Conservation (phyloP, 2,329 filamentous ascomycete species). For the Trichoderma simmonsii region DNA sequence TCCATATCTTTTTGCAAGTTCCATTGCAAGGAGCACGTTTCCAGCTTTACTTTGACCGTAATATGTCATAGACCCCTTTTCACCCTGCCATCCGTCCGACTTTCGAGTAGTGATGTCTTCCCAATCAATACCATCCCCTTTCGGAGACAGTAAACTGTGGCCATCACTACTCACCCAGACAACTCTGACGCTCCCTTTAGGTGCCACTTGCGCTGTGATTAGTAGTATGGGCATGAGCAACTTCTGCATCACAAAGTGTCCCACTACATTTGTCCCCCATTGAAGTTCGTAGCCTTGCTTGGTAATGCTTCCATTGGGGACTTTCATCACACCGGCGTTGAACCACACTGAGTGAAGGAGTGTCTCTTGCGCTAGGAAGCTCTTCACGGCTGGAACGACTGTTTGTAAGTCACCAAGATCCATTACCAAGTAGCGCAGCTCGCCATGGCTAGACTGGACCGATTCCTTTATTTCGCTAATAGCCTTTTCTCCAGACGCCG, state of each 20-base stretch:
- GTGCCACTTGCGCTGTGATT: neutral
- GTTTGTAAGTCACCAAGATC: neutral
- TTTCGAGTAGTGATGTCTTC: neutral
- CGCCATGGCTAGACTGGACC: neutral
- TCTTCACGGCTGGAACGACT: neutral
- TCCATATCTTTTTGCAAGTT: neutral
- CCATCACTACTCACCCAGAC: neutral
- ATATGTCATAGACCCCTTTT: neutral
- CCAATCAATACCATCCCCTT: neutral
- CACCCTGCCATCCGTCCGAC: rapidly evolving
- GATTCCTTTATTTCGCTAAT: neutral
- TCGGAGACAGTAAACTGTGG: neutral
- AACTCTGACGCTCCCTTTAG: neutral
- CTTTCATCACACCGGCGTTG: neutral
- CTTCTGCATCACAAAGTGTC: neutral
- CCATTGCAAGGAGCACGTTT: neutral
- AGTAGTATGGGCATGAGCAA: neutral
- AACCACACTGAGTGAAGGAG: neutral
- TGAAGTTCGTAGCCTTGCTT: neutral
- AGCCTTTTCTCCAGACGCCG: neutral
- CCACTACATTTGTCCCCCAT: neutral
- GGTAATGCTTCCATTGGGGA: neutral
- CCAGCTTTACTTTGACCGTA: neutral
- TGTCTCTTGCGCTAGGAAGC: neutral
- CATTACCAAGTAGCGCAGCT: neutral